Base-by-base conservation (phyloP, 192 early-diverging fungal genomes). In the Funneliformis geosporum region DNA sequence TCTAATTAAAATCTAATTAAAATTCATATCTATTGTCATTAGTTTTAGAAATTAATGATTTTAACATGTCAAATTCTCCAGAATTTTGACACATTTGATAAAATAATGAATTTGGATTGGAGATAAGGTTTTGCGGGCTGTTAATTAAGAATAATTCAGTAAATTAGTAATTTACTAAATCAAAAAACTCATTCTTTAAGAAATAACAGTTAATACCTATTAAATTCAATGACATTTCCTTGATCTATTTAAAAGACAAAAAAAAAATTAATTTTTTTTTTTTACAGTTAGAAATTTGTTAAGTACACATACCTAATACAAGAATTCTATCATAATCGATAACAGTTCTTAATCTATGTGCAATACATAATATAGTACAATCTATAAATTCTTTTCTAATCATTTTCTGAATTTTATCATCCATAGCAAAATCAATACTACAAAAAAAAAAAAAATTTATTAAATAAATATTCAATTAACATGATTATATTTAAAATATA, bases 361-460 rank as follows among this genome's bases (percentile, higher is more conserved):
- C 97, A 84, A 99, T 95, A 79, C 91, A 93, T 65, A 99, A 82
- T 62, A 98, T 75, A 0, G 98, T 98, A 27, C 89, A 89, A 60
- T 92, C 85, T 23, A 85, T 87, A 83, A 96, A 95, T 71, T 91
- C 87, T 42, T 89, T 87, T 28, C 92, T 89, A 75, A 99, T 96
- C 0, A 96, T 94, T 9, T 86, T 83, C 86, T 99, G 96, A 84
- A 99, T 98, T 25, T 86, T 85, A 12, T 87, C 87, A 78, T 98
- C 96, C 0, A 94, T 96, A 73, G 90, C 89, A 79, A 91, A 91
- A 79, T 99, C 97, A 0, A 98, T 93, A 0, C 87, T 88, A 16
- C 50, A 91, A 94, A 5, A 94, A 95, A 64, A n/a, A n/a, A n/a
- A n/a, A n/a, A n/a, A n/a, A n/a, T n/a, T n/a, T 64, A 11, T 27